Evolutionary conservation across 2,329 filamentous ascomycete genomes (phyloP).

Genomic region (Botrytis squamosa): DNA sequence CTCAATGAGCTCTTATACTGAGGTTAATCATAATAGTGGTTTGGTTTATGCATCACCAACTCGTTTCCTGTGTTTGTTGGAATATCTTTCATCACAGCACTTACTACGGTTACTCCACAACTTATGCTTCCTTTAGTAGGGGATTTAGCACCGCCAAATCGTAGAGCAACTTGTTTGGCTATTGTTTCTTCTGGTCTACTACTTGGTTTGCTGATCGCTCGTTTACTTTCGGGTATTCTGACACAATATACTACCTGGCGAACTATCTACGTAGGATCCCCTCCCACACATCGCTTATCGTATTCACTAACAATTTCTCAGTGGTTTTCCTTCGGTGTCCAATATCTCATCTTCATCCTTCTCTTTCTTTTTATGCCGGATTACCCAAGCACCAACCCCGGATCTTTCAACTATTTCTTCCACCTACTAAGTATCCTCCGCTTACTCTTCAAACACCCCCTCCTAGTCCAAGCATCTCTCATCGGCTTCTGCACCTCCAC

Average conservation of each 20-base stretch:
- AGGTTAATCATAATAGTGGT: slow-evolving; percentile 48
- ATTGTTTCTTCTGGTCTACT: slow-evolving; percentile 74
- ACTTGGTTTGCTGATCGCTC: slow-evolving; percentile 72
- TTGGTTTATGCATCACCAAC: slow-evolving; percentile 68
- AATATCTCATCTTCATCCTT: slow-evolving; percentile 62
- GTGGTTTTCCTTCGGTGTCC: slow-evolving; percentile 71
- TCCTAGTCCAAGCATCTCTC: slow-evolving; percentile 68
- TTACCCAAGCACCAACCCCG: slow-evolving; percentile 72
- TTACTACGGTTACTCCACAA: slow-evolving; percentile 78
- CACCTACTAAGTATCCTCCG: slow-evolving; percentile 64
- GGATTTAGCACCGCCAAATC: slow-evolving; percentile 68
- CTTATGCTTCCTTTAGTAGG: slow-evolving; percentile 79
- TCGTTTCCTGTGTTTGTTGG: slow-evolving; percentile 64
- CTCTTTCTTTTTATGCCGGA: slow-evolving; percentile 77
- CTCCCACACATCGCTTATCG: too few species aligned
- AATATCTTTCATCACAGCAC: slow-evolving; percentile 70
- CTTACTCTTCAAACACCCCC: slow-evolving; percentile 63
- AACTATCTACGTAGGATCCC: slow-evolving; percentile 57
- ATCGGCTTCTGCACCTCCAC: slow-evolving; percentile 61
- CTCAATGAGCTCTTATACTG: not conserved
- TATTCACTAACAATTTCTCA: not conserved
- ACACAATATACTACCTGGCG: slow-evolving; percentile 74
- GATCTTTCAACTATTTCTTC: slow-evolving; percentile 61
- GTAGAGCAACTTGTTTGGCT: slow-evolving; percentile 67
- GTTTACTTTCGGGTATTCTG: slow-evolving; percentile 72